Base-by-base conservation (phyloP, 2,329 filamentous ascomycete genomes). In the Microcyclosporella mali region DNA sequence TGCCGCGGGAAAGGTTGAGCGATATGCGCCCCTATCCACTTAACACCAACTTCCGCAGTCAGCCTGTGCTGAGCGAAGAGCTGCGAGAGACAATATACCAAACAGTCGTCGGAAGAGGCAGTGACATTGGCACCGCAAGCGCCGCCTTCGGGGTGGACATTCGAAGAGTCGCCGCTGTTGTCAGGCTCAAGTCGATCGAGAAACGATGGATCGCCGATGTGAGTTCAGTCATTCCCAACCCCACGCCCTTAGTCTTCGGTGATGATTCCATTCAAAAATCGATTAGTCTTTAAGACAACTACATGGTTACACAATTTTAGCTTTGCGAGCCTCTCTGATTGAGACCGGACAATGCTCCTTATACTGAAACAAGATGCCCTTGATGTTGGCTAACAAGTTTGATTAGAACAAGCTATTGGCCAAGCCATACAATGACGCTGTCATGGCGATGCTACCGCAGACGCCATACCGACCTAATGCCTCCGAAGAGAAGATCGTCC, bases 251-350 rank as follows among this genome's bases (percentile, higher is more conserved):
- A 9, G 21, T 36, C 43, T 60, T 55, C 52, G 50, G 72, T 84
- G 81, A 85, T 85, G 82, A 86, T 77, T 73, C 79, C 58, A 76
- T 66, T 71, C 77, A 79, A 82, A 81, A 78, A 84, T 72, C 90
- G 90, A 95, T 97, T 95, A 95, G 90, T 97, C 90, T 95, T 94
- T 76, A 95, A 95, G 89, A 97, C 89, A 81, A 67, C 72, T 65
- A 81, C 74, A 82, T 92, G 87, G 86, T 95, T 90, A 90, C 74
- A 84, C 76, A 78, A 72, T 71, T n/a, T 44, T 78, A 78, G 75
- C 76, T 79, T 82, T 82, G 74, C 77, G 75, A 79, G 74, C 78
- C 78, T 83, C 79, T 83, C 83, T 87, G 83, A 87, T 56, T 56
- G n/a, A 14, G 15, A 40, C 34, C 14, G 29, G 17, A 18, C 28